Percentiles rank a stretch among this genome's conserved stretches.
Conservation (phyloP, 495 filamentous ascomycete genomes). For the Penicillium malachiteum region DNA sequence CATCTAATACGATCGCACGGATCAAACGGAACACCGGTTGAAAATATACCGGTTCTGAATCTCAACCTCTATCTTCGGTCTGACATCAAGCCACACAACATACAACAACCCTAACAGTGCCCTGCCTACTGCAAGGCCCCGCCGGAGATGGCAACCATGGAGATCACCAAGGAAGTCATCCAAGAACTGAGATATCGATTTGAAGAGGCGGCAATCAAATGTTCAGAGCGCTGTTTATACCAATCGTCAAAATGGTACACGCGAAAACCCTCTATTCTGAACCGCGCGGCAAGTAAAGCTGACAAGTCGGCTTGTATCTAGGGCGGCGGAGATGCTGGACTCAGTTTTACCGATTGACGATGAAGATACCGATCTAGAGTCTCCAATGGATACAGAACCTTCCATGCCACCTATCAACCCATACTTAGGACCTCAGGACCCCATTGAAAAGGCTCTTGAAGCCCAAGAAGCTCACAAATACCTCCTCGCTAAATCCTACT, state of each 20-base stretch:
- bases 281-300: background rate
- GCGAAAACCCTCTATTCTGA: too few species aligned
- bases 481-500: slow-evolving; percentile 89
- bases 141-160: slow-evolving; percentile 29
- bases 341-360: slow-evolving; percentile 58
- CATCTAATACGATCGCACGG: too few species aligned
- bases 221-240: slow-evolving; percentile 92
- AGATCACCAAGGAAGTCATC: slow-evolving; percentile 40
- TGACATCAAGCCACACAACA: too few species aligned
- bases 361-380: slow-evolving; percentile 59
- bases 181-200: slow-evolving; percentile 61
- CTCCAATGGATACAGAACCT: slow-evolving; percentile 51
- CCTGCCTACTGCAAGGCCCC: background rate
- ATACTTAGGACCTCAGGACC: slow-evolving; percentile 51
- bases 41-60: too few species aligned
- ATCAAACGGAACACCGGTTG: too few species aligned
- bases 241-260: slow-evolving; percentile 93
- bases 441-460: slow-evolving; percentile 74
- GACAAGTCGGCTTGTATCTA: slow-evolving; percentile 32
- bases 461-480: slow-evolving; percentile 76
- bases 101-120: too few species aligned
- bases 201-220: slow-evolving; percentile 82
- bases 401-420: slow-evolving; percentile 38
- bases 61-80: too few species aligned
- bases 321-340: slow-evolving; percentile 92